A percentile compares a stretch with the other conserved stretches of the same genome.
phyloP scores from a whole-genome alignment of 208 protist genomes.

The Trypanosoma cruzi region DNA sequence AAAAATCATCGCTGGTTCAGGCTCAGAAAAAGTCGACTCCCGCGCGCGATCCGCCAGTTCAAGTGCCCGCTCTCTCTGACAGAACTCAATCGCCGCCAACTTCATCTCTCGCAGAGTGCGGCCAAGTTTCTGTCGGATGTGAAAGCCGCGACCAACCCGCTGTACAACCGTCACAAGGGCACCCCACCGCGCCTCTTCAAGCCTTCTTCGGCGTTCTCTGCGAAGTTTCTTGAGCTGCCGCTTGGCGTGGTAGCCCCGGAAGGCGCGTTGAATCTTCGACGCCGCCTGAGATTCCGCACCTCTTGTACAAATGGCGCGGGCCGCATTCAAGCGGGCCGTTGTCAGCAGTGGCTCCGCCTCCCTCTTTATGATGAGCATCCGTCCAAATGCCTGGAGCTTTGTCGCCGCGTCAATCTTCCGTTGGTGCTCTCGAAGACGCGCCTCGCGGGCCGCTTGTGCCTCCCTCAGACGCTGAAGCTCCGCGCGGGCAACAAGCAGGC shows the following conservation, averaged over 20 bases:
- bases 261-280: constrained; percentile 64
- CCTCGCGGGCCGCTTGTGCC: constrained; percentile 37
- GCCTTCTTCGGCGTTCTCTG: not conserved
- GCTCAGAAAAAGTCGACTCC: not conserved
- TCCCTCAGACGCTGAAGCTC: constrained; percentile 26
- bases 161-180: constrained; percentile 36
- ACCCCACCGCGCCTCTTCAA: not conserved
- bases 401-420: constrained; percentile 52
- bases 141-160: constrained; percentile 65
- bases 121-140: constrained; percentile 39
- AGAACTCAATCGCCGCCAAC: constrained; percentile 32
- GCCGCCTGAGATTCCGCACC: constrained; percentile 39
- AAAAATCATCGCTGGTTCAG: not conserved
- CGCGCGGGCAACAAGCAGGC: constrained; percentile 28
- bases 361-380: constrained; percentile 55
- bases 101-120: constrained; percentile 30
- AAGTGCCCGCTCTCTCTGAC: constrained; percentile 8
- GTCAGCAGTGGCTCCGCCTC: constrained; percentile 41
- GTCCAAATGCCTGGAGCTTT: constrained; percentile 72
- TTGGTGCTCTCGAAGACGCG: constrained; percentile 47
- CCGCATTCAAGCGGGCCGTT: constrained; percentile 50
- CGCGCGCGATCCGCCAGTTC: not conserved
- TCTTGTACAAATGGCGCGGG: constrained; percentile 41
- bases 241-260: constrained; percentile 47
- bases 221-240: constrained; percentile 25